phyloP scores from a whole-genome alignment of 257 asterid species.

The Linderniella brevidens region DNA sequence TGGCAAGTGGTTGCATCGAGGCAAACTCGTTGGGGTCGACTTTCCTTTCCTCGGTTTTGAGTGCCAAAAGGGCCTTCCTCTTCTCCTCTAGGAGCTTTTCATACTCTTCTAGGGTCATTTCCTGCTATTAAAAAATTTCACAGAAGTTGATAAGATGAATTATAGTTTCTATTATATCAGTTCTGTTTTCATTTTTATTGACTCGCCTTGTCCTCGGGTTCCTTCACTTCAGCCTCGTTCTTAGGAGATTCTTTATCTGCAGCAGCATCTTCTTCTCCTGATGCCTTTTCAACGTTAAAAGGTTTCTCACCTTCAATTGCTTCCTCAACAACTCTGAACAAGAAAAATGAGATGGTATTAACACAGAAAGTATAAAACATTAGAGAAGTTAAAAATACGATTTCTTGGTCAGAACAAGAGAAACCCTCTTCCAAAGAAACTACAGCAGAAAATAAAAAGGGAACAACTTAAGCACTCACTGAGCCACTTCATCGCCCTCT shows the following conservation, averaged over 20 bases:
- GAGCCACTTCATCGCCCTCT: constrained; percentile 40
- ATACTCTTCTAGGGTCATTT: constrained; percentile 91
- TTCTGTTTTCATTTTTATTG: too few relatives aligned
- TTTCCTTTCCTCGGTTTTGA: constrained; percentile 64
- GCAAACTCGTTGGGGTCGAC: constrained; percentile 62
- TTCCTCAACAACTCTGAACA: constrained; percentile 36
- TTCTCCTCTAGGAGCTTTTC: constrained; percentile 74
- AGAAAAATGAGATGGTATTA: too few relatives aligned
- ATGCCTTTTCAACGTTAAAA: constrained; percentile 23
- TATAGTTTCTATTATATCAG: too few relatives aligned
- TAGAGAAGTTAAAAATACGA: too few relatives aligned
- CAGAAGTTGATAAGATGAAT: too few relatives aligned
- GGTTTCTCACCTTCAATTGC: constrained; percentile 43
- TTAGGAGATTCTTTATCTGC: constrained; percentile 35
- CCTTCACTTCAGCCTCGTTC: constrained; percentile 34
- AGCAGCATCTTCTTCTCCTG: constrained; percentile 1
- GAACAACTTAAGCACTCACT: constrained; percentile 31
- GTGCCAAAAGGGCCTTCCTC: constrained; percentile 53
- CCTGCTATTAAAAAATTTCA: constrained; percentile 22
- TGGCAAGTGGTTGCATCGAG: constrained; percentile 72
- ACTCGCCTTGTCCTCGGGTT: constrained; percentile 41
- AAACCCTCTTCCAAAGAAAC: too few relatives aligned
- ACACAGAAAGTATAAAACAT: too few relatives aligned
- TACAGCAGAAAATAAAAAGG: not conserved
- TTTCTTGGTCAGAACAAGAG: too few relatives aligned